These are phyloP conservation scores for Salvia rosmarinus DNA, from an alignment of 257 asterid species.

Conservation along the genomic window DNA sequence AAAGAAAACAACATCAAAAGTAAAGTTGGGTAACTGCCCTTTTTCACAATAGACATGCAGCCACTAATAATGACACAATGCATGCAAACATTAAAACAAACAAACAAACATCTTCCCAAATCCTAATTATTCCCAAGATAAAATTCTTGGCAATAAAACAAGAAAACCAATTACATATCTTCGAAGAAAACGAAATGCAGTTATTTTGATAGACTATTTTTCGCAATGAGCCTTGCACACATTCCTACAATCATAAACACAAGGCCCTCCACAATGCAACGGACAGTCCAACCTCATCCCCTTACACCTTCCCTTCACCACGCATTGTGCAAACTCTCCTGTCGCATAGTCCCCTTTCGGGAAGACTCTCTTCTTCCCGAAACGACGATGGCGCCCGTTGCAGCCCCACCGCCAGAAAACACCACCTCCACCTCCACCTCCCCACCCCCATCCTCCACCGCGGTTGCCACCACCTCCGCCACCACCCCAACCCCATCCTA, in stretches of 20 bases:
- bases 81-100: conserved; percentile 23
- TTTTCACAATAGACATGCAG: conserved; percentile 11
- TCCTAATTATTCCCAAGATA: neutral
- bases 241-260: conserved; percentile 42
- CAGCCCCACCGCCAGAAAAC: conserved; percentile 45
- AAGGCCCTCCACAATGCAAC: conserved; percentile 48
- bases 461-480: conserved; percentile 41
- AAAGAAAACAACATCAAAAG: conserved; percentile 8
- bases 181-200: no score
- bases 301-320: conserved; percentile 38
- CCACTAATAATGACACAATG: neutral
- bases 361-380: conserved; percentile 16
- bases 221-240: conserved; percentile 52
- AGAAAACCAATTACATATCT: no score
- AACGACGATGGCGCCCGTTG: neutral
- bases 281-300: conserved; percentile 49
- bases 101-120: neutral
- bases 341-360: conserved; percentile 27
- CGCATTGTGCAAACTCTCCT: conserved; percentile 48
- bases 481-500: conserved; percentile 45
- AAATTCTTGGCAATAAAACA: neutral
- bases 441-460: conserved; percentile 35
- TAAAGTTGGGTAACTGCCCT: conserved; percentile 21
- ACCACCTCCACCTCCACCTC: conserved; percentile 42
- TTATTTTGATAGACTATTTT: no score